Evolutionary conservation across 73 alveolate species (phyloP), one percentile per base, ranked within the genome.

Genomic region (Durusdinium trenchii): DNA sequence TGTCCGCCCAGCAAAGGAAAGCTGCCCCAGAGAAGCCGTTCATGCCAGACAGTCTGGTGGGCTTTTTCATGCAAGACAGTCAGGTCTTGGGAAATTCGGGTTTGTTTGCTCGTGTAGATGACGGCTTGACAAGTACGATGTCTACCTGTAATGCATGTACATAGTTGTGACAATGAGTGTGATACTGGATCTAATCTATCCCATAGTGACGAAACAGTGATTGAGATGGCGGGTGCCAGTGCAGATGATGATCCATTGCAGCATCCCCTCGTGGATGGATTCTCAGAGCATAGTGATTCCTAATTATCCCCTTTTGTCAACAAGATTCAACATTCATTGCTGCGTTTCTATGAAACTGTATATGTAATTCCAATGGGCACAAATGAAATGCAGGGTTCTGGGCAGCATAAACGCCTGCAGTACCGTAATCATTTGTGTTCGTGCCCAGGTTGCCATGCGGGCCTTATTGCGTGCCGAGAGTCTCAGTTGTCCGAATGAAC

Each of bases 381-480:
- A 23, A 32, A 23, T 23, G 18, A 23, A 60, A 23, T 32, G 73
- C 4, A 23, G n/a, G 18, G n/a, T 60, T 60, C n/a, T 60, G 73
- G n/a, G 30, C 18, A 2, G n/a, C 30, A 23, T 60, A 23, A 23
- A 23, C 3, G 73, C 18, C 18, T 57, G 69, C 12, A 57, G 23
- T 57, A 23, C 69, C 23, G 69, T 57, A 12, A 12, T 16, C 23
- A 16, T 23, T 23, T 16, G 23, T 2, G 73, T 12, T 61, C 0
- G 61, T 3, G 32, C n/a, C n/a, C n/a, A 81, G 91, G 91, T 81
- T 81, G 91, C 91, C 50, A 81, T 81, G 91, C 91, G 91, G 14
- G 91, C 91, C 28, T 16, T 81, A 48, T 36, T 81, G 71, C 67
- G 91, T n/a, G 91, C 47, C 91, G 42, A 9, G 30, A 18, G 1